phyloP scores from a whole-genome alignment of 2,329 filamentous ascomycete genomes.

The Waltergamsia citrina region DNA sequence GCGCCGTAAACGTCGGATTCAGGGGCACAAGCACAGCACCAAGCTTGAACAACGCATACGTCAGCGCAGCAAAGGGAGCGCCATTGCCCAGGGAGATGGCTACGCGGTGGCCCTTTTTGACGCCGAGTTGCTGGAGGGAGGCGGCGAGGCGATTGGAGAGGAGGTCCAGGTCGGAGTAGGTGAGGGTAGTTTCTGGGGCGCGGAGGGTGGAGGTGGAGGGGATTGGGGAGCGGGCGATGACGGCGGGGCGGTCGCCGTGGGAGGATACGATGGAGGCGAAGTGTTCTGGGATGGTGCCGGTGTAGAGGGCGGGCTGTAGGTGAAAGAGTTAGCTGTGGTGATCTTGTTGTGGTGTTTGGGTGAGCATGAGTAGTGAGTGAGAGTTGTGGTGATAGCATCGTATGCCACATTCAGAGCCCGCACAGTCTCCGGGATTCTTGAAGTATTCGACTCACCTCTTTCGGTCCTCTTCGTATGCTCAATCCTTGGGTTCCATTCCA shows the following conservation, averaged over 20 bases:
- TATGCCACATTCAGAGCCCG: no score
- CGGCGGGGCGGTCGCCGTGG: constrained; percentile 54
- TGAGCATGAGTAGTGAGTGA: neutral
- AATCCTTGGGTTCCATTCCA: constrained; percentile 5
- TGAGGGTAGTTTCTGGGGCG: constrained; percentile 55
- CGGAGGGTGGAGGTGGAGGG: constrained; percentile 33
- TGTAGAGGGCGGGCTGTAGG: constrained; percentile 53
- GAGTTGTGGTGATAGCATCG: no score
- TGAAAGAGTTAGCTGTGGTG: neutral
- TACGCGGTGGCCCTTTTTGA: constrained; percentile 74
- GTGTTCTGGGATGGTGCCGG: constrained; percentile 62
- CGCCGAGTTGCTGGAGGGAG: constrained; percentile 60
- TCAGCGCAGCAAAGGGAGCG: constrained; percentile 72
- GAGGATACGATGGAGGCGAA: constrained; percentile 55
- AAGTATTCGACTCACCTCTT: constrained; percentile 7
- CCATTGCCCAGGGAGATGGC: constrained; percentile 82
- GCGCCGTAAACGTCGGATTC: constrained; percentile 78
- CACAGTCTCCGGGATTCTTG: no score
- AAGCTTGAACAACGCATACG: constrained; percentile 87
- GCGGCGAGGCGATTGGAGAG: constrained; percentile 68
- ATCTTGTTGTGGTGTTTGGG: neutral
- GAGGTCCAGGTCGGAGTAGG: constrained; percentile 65
- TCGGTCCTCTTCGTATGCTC: constrained; percentile 9
- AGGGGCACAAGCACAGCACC: constrained; percentile 91
- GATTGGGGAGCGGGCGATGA: constrained; percentile 38